Evolutionary conservation across 352 stramenopile genomes (phyloP), one percentile per base, ranked within the genome.

Genomic region (Lagenidium sp.): DNA sequence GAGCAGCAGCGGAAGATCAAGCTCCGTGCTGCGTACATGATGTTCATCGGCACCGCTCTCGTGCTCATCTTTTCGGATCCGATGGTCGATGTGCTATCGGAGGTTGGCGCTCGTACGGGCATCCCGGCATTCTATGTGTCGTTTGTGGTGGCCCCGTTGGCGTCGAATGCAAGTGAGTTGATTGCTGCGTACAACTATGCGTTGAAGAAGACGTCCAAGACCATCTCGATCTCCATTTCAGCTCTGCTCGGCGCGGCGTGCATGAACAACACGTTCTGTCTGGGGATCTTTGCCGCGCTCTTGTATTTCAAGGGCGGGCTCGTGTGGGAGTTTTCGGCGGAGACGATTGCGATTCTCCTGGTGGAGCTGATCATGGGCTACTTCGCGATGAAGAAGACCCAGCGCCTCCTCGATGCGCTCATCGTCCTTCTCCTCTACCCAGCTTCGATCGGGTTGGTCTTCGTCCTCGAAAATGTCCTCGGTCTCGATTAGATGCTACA

Each of bases 221-320:
- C 88, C 16, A 98, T 99, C 36, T 97, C 93, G 24, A 97, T 99
- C 48, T 96, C 91, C 8, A 76, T 98, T 24, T 85, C 92, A 35
- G 72, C 85, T 37, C 72, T 98, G 39, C 80, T 97, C 20, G 96
- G 96, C 22, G 95, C 95, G 22, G 95, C 94, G 12, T 97, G 89
- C 60, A 98, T 99, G 95, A 99, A 99, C 81, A 99, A 99, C 73
- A 99, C 96, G n/a, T 98, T 99, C 60, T 98, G 92, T 56, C 76
- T 99, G 16, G 95, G 86, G 25, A 97, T 99, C 55, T 99, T 99
- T 51, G 94, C 98, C 53, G 81, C 86, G 47, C 78, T 99, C 31
- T 96, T 99, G 60, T 97, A 87, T 52, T 96, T 97, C 54, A 91
- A 96, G 64, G 63, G 68, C 30, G 75, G 81, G 4, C 72, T 99